Conservation (phyloP, 1,284 basidiomycete genomes). For the Mycena sp. region DNA sequence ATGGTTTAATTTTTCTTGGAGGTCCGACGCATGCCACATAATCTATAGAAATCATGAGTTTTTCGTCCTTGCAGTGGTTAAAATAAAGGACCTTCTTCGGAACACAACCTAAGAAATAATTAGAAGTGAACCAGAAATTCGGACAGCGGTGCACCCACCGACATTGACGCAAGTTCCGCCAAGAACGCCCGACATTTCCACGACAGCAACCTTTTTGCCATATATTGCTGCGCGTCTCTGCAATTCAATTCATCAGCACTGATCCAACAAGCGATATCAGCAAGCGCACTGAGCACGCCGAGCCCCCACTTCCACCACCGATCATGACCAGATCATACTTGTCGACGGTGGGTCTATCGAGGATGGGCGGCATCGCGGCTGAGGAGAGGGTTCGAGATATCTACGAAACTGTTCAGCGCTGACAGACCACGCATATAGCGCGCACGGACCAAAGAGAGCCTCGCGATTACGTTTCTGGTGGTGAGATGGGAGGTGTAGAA, state of each 20-base stretch:
- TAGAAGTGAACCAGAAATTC: constrained; percentile 7
- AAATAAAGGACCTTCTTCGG: constrained; percentile 77
- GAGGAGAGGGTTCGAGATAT: constrained; percentile 59
- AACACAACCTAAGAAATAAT: constrained; percentile 72
- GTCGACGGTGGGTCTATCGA: constrained; percentile 63
- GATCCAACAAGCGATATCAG: not conserved
- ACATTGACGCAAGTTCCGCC: constrained; percentile 99
- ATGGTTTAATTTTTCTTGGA: constrained; percentile 85
- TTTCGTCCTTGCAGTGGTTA: constrained; percentile 12
- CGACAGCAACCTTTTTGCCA: constrained; percentile 92
- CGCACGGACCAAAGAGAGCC: constrained; percentile 19
- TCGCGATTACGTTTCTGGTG: constrained; percentile 22
- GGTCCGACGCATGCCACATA: constrained; percentile 99
- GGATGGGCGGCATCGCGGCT: constrained; percentile 72
- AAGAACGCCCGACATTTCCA: constrained; percentile 81
- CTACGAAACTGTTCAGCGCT: constrained; percentile 40
- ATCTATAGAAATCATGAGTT: constrained; percentile 62
- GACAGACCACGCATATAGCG: not conserved
- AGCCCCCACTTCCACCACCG: constrained; percentile 87
- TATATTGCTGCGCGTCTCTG: constrained; percentile 92
- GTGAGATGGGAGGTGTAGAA: constrained; percentile 12
- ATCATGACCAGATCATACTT: constrained; percentile 86
- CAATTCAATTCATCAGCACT: not conserved
- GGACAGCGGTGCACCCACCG: constrained; percentile 58
- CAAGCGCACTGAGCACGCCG: constrained; percentile 75